These are phyloP conservation scores for Paramecium bursaria DNA, from an alignment of 73 alveolate species.

Conservation along the genomic window DNA sequence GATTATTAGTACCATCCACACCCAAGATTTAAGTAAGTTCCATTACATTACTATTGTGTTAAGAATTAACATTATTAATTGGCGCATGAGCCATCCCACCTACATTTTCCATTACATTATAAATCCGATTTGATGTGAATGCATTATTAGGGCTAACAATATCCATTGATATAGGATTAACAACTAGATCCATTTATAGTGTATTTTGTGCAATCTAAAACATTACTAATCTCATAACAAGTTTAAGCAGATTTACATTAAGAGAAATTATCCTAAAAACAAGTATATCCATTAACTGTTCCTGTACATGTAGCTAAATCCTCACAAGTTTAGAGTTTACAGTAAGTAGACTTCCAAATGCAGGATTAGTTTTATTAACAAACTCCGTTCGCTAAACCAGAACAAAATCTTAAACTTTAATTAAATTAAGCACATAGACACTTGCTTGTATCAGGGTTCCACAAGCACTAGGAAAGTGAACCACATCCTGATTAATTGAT, in stretches of 20 bases:
- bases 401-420: neutral
- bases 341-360: neutral
- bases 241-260: conserved; percentile 16
- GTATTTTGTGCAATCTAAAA: neutral
- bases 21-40: no score
- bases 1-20: no score
- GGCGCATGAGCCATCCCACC: no score
- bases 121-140: no score
- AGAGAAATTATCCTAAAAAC: neutral
- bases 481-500: conserved; percentile 27
- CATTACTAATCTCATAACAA: conserved; percentile 11
- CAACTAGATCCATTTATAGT: conserved; percentile 12
- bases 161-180: no score
- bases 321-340: neutral
- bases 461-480: neutral
- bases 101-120: no score
- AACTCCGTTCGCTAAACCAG: neutral
- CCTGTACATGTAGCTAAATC: neutral
- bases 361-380: neutral
- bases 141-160: no score
- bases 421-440: neutral
- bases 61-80: no score
- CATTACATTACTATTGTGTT: no score
- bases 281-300: neutral
- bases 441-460: conserved; percentile 8